Percentiles rank a stretch among this genome's conserved stretches.
These are phyloP conservation scores for Theileria annulata DNA, from an alignment of 169 alveolate genomes.

Conservation along the genomic window DNA sequence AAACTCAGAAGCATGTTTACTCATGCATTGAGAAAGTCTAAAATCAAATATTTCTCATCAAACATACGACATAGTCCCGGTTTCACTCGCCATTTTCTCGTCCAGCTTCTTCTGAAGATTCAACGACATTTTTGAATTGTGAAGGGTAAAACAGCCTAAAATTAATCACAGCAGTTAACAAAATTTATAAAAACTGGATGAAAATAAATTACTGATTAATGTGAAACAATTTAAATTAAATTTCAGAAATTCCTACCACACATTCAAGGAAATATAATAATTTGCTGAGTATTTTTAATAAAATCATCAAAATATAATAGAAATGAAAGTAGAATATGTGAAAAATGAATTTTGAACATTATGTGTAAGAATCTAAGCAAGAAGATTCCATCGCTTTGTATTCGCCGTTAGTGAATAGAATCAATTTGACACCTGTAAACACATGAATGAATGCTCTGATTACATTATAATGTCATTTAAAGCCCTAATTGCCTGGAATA, in stretches of 20 bases:
- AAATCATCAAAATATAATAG: too few species aligned
- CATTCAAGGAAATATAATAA: not conserved
- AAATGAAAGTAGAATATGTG: not conserved
- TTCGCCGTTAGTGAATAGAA: not conserved
- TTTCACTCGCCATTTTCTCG: conserved; percentile 6
- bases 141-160: not conserved
- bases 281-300: not conserved
- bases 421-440: not conserved
- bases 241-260: not conserved
- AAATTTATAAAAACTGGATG: not conserved
- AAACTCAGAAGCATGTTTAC: conserved; percentile 25
- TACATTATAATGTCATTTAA: not conserved
- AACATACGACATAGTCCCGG: conserved; percentile 32
- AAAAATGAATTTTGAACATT: not conserved
- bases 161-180: not conserved
- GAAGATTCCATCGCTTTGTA: not conserved
- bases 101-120: conserved; percentile 30
- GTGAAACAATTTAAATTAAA: not conserved
- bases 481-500: not conserved
- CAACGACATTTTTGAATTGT: conserved; percentile 18
- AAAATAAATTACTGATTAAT: too few species aligned
- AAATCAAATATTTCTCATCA: not conserved
- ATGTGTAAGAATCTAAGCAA: not conserved
- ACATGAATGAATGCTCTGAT: not conserved
- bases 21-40: conserved; percentile 29